Percentiles rank a stretch among this genome's conserved stretches.
phyloP scores from a whole-genome alignment of 495 filamentous ascomycete genomes.

The Podospora sp. region DNA sequence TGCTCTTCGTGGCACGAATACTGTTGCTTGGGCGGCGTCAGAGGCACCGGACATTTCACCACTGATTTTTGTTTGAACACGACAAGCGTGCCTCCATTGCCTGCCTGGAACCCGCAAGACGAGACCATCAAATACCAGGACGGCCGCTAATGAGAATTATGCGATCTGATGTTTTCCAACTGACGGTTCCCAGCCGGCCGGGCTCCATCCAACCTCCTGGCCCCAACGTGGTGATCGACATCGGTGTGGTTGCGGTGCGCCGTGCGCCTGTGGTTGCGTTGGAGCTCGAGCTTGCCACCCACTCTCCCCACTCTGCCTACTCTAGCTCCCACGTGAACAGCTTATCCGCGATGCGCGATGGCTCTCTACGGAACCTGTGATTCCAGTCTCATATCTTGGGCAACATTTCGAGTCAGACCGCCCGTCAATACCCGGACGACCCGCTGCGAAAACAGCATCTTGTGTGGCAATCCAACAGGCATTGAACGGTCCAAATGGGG shows the following conservation, averaged over 20 bases:
- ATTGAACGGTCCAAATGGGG: background rate
- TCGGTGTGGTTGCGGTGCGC: background rate
- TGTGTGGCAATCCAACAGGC: too few relatives aligned
- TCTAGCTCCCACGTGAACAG: background rate
- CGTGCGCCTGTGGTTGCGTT: background rate
- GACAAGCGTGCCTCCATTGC: too few relatives aligned
- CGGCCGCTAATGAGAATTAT: too few relatives aligned
- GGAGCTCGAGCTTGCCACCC: background rate
- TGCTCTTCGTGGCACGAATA: constrained; percentile 21
- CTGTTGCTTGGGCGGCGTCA: constrained; percentile 87
- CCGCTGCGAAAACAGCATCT: background rate
- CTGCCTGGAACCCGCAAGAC: too few relatives aligned
- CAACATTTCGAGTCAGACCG: background rate
- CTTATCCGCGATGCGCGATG: background rate
- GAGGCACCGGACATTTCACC: constrained; percentile 71
- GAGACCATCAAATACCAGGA: too few relatives aligned
- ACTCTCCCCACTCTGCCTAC: background rate
- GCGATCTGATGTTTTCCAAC: too few relatives aligned
- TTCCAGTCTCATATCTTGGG: background rate
- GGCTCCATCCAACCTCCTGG: background rate
- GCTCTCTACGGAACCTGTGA: background rate
- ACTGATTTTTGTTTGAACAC: background rate
- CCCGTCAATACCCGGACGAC: background rate
- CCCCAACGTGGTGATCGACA: background rate
- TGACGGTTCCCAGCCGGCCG: too few relatives aligned